These are phyloP conservation scores for Tilletiopsis washingtonensis DNA, from an alignment of 1,284 basidiomycete genomes.

Conservation along the genomic window DNA sequence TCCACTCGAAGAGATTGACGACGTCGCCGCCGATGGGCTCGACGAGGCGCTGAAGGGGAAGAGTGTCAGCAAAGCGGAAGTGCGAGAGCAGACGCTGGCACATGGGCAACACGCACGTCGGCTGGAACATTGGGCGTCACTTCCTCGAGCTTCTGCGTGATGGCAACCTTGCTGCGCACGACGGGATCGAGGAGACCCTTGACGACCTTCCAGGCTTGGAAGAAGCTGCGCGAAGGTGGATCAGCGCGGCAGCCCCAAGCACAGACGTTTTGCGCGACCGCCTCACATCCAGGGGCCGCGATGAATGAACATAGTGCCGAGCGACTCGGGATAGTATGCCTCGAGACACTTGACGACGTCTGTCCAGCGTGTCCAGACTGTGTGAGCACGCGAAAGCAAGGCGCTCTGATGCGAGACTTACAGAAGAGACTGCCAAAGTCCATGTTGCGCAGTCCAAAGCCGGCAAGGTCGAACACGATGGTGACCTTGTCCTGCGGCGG, in stretches of 20 bases:
- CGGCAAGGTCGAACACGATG: constrained; percentile 45
- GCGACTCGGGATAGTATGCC: constrained; percentile 4
- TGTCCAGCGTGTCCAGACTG: too few species aligned
- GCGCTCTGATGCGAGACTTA: too few species aligned
- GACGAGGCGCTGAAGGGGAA: constrained; percentile 27
- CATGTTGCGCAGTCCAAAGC: constrained; percentile 38
- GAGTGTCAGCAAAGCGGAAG: too few species aligned
- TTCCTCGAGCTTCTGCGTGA: constrained; percentile 37
- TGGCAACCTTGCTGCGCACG: constrained; percentile 3
- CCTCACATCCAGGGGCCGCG: constrained; percentile 3
- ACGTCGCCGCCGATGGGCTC: constrained; percentile 25
- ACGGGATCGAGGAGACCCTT: constrained; percentile 5
- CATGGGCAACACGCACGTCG: too few species aligned
- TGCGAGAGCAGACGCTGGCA: too few species aligned
- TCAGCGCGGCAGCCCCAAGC: too few species aligned
- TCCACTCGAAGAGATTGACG: constrained; percentile 19
- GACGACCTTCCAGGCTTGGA: constrained; percentile 24
- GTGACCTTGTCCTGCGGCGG: constrained; percentile 46
- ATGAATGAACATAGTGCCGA: constrained; percentile 13
- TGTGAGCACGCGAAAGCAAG: too few species aligned
- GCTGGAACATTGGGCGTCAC: constrained; percentile 10
- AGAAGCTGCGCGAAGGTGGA: background rate
- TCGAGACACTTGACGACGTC: constrained; percentile 6
- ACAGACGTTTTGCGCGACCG: background rate
- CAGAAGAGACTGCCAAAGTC: too few species aligned